A percentile compares a stretch with the other conserved stretches of the same genome.
These are phyloP conservation scores for Xylaria sp. DNA, from an alignment of 2,329 filamentous ascomycete species.

Conservation along the genomic window DNA sequence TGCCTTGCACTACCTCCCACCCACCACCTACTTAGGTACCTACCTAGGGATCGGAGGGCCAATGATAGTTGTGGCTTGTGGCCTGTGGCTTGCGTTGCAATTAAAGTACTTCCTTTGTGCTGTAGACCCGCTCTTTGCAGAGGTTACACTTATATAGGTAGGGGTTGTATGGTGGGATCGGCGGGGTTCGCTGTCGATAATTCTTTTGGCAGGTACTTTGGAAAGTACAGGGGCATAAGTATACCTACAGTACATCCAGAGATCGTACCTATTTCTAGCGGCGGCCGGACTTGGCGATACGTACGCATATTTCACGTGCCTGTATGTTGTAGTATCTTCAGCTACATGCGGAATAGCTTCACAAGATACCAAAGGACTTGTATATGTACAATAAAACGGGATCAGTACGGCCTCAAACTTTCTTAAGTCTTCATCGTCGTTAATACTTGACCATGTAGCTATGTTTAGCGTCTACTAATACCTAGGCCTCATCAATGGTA, in stretches of 20 bases:
- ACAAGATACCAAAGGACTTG: not conserved
- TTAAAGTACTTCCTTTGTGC: conserved; percentile 70
- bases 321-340: no score
- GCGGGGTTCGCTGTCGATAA: not conserved
- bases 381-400: not conserved
- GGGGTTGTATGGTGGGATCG: conserved; percentile 44
- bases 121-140: not conserved
- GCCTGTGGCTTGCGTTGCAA: conserved; percentile 92
- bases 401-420: not conserved
- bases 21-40: not conserved
- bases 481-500: not conserved
- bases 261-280: not conserved
- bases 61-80: conserved; percentile 50
- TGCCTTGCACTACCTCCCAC: no score
- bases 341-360: not conserved
- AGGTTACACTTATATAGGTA: conserved; percentile 71
- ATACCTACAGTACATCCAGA: no score
- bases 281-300: no score
- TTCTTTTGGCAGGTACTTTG: not conserved
- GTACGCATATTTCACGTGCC: no score
- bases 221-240: no score
- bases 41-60: not conserved
- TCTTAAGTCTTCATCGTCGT: not conserved
- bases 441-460: not conserved
- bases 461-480: not conserved